phyloP scores from a whole-genome alignment of 1,139 yeast species.

The Suhomyces taliae region DNA sequence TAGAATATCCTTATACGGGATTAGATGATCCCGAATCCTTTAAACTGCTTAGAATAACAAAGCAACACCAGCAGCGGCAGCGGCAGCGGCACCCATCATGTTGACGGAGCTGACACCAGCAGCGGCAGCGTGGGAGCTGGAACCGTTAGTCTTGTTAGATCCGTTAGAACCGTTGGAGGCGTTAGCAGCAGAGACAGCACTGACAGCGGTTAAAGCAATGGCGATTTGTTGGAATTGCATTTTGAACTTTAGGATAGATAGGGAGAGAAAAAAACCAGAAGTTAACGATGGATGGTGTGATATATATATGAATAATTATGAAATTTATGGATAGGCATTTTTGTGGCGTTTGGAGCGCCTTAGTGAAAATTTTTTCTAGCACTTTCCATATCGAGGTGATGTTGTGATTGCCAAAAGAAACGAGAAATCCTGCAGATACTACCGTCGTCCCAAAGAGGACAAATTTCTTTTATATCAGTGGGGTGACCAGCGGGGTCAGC shows the following conservation, averaged over 20 bases:
- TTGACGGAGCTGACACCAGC: constrained; percentile 17
- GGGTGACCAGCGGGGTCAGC: constrained; percentile 4
- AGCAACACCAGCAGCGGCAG: constrained; percentile 49
- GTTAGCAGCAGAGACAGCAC: constrained; percentile 48
- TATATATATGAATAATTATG: constrained; percentile 8
- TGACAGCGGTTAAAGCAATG: constrained; percentile 46
- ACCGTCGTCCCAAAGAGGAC: constrained; percentile 1
- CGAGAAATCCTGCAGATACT: constrained; percentile 3
- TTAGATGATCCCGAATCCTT: neutral
- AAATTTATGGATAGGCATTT: neutral
- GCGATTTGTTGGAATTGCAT: constrained; percentile 51
- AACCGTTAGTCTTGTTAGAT: constrained; percentile 27
- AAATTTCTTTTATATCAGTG: constrained; percentile 7
- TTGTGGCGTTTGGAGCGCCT: constrained; percentile 1
- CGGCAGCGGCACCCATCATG: constrained; percentile 39
- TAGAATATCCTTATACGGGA: neutral
- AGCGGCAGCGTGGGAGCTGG: constrained; percentile 19
- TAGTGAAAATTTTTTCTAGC: constrained; percentile 10
- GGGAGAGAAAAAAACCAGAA: constrained; percentile 4
- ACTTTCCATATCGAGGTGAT: constrained; percentile 6
- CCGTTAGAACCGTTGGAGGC: constrained; percentile 33
- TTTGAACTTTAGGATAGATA: constrained; percentile 15
- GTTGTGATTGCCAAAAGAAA: constrained; percentile 11
- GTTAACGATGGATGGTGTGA: neutral
- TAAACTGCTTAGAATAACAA: constrained; percentile 39